A percentile compares a stretch with the other conserved stretches of the same genome.
Conservation (phyloP, 345 rosid genomes). For the Carallia pectinifolia region DNA sequence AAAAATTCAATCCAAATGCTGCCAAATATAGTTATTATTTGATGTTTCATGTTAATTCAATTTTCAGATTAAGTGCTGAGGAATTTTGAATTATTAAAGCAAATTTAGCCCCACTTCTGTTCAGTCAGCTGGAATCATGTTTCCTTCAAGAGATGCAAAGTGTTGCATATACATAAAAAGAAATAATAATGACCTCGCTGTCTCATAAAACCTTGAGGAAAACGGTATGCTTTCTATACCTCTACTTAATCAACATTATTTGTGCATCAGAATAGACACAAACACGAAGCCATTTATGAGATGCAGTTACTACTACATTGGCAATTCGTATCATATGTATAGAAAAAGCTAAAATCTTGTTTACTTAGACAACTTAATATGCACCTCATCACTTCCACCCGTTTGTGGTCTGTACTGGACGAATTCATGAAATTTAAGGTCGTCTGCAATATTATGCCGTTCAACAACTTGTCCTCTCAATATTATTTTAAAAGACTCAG, state of each 20-base stretch:
- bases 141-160: neutral
- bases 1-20: neutral
- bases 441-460: slow-evolving; percentile 75
- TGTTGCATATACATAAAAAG: neutral
- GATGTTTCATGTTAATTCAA: too few relatives aligned
- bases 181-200: neutral
- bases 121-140: too few relatives aligned
- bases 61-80: too few relatives aligned
- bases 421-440: slow-evolving; percentile 66
- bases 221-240: neutral
- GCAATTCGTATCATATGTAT: neutral
- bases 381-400: slow-evolving; percentile 58
- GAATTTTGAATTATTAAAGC: neutral
- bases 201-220: neutral
- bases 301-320: neutral
- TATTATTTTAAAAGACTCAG: slow-evolving; percentile 51
- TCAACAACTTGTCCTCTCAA: slow-evolving; percentile 69
- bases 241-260: neutral
- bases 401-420: slow-evolving; percentile 70
- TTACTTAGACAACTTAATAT: neutral
- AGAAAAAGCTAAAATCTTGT: too few relatives aligned
- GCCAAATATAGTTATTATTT: too few relatives aligned
- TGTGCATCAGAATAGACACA: too few relatives aligned
- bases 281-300: too few relatives aligned
- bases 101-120: neutral